phyloP scores from a whole-genome alignment of 148 eudicot genomes.

The Beta vulgaris region DNA sequence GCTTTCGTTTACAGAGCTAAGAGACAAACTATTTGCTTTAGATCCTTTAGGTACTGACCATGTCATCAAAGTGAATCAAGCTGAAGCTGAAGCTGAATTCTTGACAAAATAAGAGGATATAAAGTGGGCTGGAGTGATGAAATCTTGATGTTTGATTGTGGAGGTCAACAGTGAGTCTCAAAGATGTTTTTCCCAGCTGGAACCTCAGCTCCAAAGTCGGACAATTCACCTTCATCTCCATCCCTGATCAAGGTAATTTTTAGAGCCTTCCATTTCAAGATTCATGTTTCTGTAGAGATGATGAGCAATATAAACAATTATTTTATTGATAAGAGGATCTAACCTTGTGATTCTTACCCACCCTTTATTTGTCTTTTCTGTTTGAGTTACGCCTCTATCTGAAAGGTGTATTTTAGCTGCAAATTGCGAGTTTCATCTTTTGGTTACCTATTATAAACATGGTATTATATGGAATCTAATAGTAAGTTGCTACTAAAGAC shows the following conservation, averaged over 20 bases:
- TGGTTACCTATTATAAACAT: neutral
- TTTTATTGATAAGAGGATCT: neutral
- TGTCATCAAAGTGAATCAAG: conserved; percentile 71
- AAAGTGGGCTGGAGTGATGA: conserved; percentile 98
- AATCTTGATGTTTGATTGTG: conserved; percentile 95
- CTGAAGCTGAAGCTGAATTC: conserved; percentile 90
- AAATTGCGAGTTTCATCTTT: neutral
- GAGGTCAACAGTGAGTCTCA: conserved; percentile 99
- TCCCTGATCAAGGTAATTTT: no score
- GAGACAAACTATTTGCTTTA: conserved; percentile 81
- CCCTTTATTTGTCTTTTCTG: neutral
- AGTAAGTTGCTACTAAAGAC: neutral
- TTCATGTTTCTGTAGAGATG: neutral
- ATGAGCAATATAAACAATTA: neutral
- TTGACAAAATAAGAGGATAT: conserved; percentile 90
- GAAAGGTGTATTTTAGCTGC: neutral
- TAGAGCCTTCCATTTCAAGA: no score
- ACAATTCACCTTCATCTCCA: no score
- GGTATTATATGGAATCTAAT: neutral
- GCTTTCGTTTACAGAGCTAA: conserved; percentile 78
- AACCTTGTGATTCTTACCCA: neutral
- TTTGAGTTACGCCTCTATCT: neutral
- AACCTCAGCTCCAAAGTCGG: no score
- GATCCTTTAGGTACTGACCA: conserved; percentile 86
- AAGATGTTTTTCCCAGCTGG: conserved; percentile 96